Conservation (phyloP, 148 eudicot genomes). For the Vaccinium vitisidaea region DNA sequence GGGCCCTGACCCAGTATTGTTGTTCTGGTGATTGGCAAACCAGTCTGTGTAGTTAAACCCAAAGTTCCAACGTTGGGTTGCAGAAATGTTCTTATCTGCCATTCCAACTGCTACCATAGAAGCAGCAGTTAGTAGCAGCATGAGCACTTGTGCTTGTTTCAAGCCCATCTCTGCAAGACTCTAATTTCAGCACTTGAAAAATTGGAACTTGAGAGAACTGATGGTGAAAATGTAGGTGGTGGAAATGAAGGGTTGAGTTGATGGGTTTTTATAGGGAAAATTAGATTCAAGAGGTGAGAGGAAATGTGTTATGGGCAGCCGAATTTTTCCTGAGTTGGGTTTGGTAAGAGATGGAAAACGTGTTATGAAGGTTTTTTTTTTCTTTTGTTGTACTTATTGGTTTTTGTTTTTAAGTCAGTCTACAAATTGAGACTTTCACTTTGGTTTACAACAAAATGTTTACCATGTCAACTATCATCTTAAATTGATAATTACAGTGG, state of each 20-base stretch:
- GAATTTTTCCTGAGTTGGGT: slow-evolving; percentile 10
- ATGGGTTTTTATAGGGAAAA: slow-evolving; percentile 8
- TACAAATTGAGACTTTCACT: neutral
- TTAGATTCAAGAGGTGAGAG: neutral
- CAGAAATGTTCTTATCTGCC: slow-evolving; percentile 24
- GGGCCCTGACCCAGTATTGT: slow-evolving; percentile 19
- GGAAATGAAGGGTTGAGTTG: neutral
- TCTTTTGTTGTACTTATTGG: neutral
- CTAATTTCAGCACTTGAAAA: neutral
- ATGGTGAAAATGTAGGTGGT: neutral
- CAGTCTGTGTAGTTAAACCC: slow-evolving; percentile 28
- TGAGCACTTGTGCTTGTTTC: slow-evolving; percentile 9
- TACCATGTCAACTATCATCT: neutral
- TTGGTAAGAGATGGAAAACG: slow-evolving; percentile 8
- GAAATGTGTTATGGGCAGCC: neutral
- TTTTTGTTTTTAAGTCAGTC: neutral
- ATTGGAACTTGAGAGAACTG: neutral
- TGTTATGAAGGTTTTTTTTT: neutral
- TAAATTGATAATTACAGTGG: too few relatives aligned
- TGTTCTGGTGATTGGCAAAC: slow-evolving; percentile 22
- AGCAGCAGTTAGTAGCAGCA: slow-evolving; percentile 18
- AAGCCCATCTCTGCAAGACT: slow-evolving; percentile 16
- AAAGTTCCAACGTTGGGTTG: slow-evolving; percentile 19
- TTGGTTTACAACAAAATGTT: neutral
- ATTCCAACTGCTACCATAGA: slow-evolving; percentile 18